phyloP scores from a whole-genome alignment of 495 filamentous ascomycete species.

The Penicillium nucicola region DNA sequence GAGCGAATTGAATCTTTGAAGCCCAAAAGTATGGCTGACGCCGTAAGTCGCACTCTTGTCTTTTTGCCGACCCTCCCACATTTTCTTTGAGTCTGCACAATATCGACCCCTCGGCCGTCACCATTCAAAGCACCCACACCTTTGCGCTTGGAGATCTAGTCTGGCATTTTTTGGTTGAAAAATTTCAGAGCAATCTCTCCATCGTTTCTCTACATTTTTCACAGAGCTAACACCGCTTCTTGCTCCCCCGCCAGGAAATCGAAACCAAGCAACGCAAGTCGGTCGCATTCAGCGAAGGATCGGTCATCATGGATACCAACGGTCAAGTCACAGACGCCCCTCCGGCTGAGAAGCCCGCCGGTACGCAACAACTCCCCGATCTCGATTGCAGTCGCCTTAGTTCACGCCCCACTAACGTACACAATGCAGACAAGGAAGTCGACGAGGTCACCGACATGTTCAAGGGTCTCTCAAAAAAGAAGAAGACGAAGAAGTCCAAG shows the following conservation, averaged over 20 bases:
- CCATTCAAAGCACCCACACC: slow-evolving; percentile 12
- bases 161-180: not conserved
- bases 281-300: slow-evolving; percentile 82
- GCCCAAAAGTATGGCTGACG: slow-evolving; percentile 37
- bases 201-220: slow-evolving; percentile 4
- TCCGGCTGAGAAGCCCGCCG: slow-evolving; percentile 58
- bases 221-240: slow-evolving; percentile 14
- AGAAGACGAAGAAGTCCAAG: slow-evolving; percentile 65
- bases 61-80: slow-evolving; percentile 44
- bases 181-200: not conserved
- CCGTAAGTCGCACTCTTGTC: slow-evolving; percentile 52
- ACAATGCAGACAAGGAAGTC: slow-evolving; percentile 56
- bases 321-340: slow-evolving; percentile 72
- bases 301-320: slow-evolving; percentile 79
- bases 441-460: slow-evolving; percentile 73
- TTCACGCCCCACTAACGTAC: slow-evolving; percentile 9
- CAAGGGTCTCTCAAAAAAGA: slow-evolving; percentile 86
- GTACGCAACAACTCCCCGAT: slow-evolving; percentile 12
- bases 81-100: slow-evolving; percentile 36
- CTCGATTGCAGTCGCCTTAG: not conserved
- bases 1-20: slow-evolving; percentile 13
- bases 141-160: not conserved
- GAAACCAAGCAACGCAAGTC: slow-evolving; percentile 71
- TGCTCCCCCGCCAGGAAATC: slow-evolving; percentile 22
- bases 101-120: slow-evolving; percentile 23